These are phyloP conservation scores for Taphrina flavorubra DNA, from an alignment of 1,139 yeast species.

Conservation along the genomic window DNA sequence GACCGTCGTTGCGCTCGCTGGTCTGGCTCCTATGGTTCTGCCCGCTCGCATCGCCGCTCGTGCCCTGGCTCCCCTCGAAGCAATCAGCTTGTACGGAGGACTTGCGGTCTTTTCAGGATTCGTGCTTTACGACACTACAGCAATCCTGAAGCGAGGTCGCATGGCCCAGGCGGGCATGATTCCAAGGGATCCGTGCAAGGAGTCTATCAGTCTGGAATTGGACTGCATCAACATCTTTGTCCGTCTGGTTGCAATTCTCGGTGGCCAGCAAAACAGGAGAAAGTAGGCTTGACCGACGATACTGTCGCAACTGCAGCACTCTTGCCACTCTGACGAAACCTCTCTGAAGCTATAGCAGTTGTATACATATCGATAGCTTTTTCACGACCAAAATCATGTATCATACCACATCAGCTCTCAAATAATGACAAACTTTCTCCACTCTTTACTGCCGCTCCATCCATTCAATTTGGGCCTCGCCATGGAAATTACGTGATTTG, in stretches of 20 bases:
- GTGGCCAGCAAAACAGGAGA: constrained; percentile 25
- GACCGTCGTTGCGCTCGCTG: constrained; percentile 38
- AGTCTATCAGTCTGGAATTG: constrained; percentile 34
- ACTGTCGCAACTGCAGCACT: too few species aligned
- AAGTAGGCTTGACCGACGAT: neutral
- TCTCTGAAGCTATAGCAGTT: neutral
- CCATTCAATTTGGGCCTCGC: neutral
- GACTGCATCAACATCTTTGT: constrained; percentile 42
- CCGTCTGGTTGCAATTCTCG: constrained; percentile 36
- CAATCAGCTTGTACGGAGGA: constrained; percentile 37
- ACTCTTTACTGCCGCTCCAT: neutral
- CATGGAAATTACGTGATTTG: neutral
- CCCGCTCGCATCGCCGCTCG: constrained; percentile 34
- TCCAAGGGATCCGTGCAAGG: constrained; percentile 36
- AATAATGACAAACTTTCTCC: constrained; percentile 4
- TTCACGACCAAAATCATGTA: neutral
- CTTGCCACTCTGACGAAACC: too few species aligned
- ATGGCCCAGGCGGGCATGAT: constrained; percentile 39
- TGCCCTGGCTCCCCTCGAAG: constrained; percentile 37
- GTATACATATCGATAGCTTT: neutral
- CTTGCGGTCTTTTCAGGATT: constrained; percentile 39
- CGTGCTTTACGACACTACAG: constrained; percentile 38
- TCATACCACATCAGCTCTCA: neutral
- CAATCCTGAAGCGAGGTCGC: constrained; percentile 28
- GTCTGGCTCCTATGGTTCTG: constrained; percentile 42